Percentiles rank a stretch among this genome's conserved stretches.
Evolutionary conservation across 208 protist species (phyloP).

Genomic region (Wallacemonas sp.): DNA sequence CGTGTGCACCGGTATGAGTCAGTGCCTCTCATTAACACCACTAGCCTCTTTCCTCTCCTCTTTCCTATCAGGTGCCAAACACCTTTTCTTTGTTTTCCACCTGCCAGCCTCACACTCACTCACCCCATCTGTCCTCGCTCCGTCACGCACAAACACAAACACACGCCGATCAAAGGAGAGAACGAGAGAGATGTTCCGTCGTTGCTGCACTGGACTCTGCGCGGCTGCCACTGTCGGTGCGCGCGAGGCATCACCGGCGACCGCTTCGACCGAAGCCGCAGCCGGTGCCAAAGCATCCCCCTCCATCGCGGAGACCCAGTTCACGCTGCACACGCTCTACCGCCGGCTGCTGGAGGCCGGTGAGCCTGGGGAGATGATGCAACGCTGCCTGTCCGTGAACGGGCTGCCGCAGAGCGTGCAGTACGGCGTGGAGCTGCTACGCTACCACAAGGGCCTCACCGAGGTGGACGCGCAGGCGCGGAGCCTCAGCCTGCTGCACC

Average conservation of each 20-base stretch:
- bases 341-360: constrained; percentile 73
- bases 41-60: too few species aligned
- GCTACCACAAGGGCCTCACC: constrained; percentile 61
- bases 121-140: too few species aligned
- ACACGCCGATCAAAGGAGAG: not conserved
- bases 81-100: too few species aligned
- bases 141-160: too few species aligned
- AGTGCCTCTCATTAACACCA: too few species aligned
- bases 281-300: not conserved
- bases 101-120: too few species aligned
- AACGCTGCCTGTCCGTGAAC: constrained; percentile 59
- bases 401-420: constrained; percentile 44
- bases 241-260: not conserved
- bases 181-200: not conserved
- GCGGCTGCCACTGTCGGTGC: not conserved
- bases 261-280: not conserved
- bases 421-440: constrained; percentile 65
- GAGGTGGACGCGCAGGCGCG: constrained; percentile 46
- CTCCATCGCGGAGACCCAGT: not conserved
- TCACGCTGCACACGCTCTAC: constrained; percentile 61
- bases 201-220: not conserved
- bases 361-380: constrained; percentile 70
- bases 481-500: constrained; percentile 1
- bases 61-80: too few species aligned
- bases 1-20: too few species aligned